Evolutionary conservation across 2,329 filamentous ascomycete species (phyloP).

Genomic region (Aspergillus costaricaensis): DNA sequence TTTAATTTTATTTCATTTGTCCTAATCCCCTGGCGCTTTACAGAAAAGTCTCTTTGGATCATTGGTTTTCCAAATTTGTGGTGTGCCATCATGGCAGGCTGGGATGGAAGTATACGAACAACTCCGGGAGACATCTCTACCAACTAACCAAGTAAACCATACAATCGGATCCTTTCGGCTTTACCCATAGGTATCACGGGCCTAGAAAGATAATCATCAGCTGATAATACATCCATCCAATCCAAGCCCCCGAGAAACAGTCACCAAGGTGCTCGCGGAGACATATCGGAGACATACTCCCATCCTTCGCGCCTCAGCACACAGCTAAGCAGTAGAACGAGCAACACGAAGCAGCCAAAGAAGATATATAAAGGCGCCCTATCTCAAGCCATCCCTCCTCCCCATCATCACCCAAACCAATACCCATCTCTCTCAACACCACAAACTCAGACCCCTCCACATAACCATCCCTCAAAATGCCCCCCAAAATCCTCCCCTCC

Average conservation of each 20-base stretch:
- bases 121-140: no score
- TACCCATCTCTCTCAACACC: not conserved
- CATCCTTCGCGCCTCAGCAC: not conserved
- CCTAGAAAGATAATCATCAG: no score
- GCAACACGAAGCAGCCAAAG: not conserved
- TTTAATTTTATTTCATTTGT: not conserved
- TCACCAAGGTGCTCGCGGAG: conserved; percentile 11
- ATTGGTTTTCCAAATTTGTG: fast-evolving
- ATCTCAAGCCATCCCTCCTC: not conserved
- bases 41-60: no score
- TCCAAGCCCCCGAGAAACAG: no score
- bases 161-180: no score
- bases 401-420: not conserved
- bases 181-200: no score
- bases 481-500: not conserved
- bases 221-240: not conserved
- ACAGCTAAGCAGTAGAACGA: not conserved
- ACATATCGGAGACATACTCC: conserved; percentile 19
- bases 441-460: no score
- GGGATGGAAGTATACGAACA: no score
- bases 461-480: not conserved
- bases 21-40: no score
- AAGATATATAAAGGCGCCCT: not conserved
- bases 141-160: no score
- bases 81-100: no score